Evolutionary conservation across 306 rosid genomes (phyloP), one percentile per base, ranked within the genome.

Genomic region (Lathyrus aphaca): DNA sequence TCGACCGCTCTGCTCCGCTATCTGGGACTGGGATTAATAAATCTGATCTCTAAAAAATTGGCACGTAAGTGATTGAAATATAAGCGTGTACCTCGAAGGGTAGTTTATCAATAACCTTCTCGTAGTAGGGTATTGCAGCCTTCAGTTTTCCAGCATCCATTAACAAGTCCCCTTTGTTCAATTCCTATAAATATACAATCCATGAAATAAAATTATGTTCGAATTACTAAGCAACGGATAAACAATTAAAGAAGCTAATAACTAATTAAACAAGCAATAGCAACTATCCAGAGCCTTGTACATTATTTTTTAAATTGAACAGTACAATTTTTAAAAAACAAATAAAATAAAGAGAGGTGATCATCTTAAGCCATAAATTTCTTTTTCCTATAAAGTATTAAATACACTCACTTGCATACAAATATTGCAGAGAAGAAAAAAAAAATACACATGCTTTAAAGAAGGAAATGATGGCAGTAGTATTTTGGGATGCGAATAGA

Each of bases 101-200:
- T 72, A 93, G 39, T 72, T 85, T 82, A 12, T 82, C 90, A 89
- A 90, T 90, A 37, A 93, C 85, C 79, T 72, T 84, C 78, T 90
- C 86, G 77, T 88, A 88, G 71, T 75, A 86, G 35, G 96, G 71
- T 66, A 90, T 72, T 49, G 97, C 94, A 65, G 84, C 89, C 75
- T 64, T 85, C 58, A 93, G 88, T 74, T 75, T 76, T 73, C 97
- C 98, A 21, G 21, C 70, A 64, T 80, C 75, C 98, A 90, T 88
- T 74, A 90, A 84, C 14, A 75, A 74, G 77, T 90, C 94, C 37
- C 98, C 98, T 56, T 86, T 90, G 65, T 84, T 82, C 80, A 88
- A 71, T 63, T 80, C 80, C 97, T 92, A 76, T 10, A 76, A 21
- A 70, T 32, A 67, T 45, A 8, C 29, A n/a, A 70, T 17, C 25